Evolutionary conservation across 257 asterid genomes (phyloP), one percentile per base, ranked within the genome.

Genomic region (Parsonsia alboflavescens): DNA sequence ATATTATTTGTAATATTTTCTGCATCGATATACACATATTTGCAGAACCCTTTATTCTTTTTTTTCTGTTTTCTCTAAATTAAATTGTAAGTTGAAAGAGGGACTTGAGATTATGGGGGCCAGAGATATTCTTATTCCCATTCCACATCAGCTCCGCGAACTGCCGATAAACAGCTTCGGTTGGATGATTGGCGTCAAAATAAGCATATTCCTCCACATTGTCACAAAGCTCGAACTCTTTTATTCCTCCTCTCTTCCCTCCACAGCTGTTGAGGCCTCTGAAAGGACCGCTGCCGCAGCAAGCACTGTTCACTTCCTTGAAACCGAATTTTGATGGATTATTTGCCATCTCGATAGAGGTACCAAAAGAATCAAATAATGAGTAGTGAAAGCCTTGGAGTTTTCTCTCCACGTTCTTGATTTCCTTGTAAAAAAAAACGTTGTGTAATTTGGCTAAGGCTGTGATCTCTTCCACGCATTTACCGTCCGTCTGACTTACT

Each of bases 221-320:
- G 16, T 78, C 74, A 68, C 95, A 89, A 24, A 85, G 72, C 61
- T 81, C 72, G 17, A 48, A 87, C 15, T 85, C 83, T 75, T 80
- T 78, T 8, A 49, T 82, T 6, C 11, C 28, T 54, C 28, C 42
- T 59, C 89, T 84, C 79, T 78, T 84, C 3, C 90, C 89, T 68
- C 95, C 92, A 61, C 92, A 89, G 78, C 85, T 87, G 73, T 67
- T 63, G 2, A 58, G 36, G 50, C 89, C 95, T 45, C 86, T 76
- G 10, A 74, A 84, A 19, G 76, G 84, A 69, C 95, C 95, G 9
- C 80, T 73, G 2, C 95, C 90, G 52, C 90, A 89, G 54, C 92
- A 89, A 9, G 92, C 95, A 74, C 48, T 81, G 53, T 75, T 71
- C 45, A 84, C 84, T 64, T 82, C 91, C 83, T 75, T 75, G 30